phyloP scores from a whole-genome alignment of 225 moss, liverwort and hornwort genomes.

The Sphagnum tenellum region DNA sequence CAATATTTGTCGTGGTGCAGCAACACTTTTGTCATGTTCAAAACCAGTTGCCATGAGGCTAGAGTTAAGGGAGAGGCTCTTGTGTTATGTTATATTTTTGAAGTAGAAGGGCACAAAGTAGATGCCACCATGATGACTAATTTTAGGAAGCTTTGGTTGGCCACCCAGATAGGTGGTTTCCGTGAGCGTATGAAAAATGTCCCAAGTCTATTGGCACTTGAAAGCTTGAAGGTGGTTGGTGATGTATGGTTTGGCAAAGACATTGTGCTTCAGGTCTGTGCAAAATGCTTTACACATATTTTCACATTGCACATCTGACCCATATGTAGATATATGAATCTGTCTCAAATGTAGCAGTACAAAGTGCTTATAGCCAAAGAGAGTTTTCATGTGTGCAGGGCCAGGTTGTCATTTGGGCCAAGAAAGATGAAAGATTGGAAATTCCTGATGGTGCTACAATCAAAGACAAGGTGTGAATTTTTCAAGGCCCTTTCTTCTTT shows the following conservation, averaged over 20 bases:
- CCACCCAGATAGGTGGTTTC: constrained; percentile 40
- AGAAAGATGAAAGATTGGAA: constrained; percentile 35
- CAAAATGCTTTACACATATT: too few species aligned
- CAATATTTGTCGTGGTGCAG: not conserved
- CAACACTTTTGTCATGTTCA: not conserved
- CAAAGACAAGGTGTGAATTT: constrained; percentile 30
- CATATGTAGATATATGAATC: too few species aligned
- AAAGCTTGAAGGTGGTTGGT: constrained; percentile 40
- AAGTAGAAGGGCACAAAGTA: too few species aligned
- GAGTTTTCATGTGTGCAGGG: constrained; percentile 16
- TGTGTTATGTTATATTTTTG: too few species aligned
- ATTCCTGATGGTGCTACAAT: constrained; percentile 42
- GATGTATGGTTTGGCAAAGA: constrained; percentile 63
- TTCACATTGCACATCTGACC: too few species aligned
- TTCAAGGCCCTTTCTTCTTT: not conserved
- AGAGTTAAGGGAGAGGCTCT: too few species aligned
- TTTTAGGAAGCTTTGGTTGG: too few species aligned
- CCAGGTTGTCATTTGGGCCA: constrained; percentile 53
- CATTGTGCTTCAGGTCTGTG: constrained; percentile 33
- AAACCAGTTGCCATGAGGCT: too few species aligned
- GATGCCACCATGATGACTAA: too few species aligned
- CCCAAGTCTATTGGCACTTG: constrained; percentile 32
- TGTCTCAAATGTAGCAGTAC: too few species aligned
- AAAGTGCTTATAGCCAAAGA: too few species aligned
- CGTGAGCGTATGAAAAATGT: constrained; percentile 26